Percentiles rank a stretch among this genome's conserved stretches.
These are phyloP conservation scores for Cryptosporidium ryanae DNA, from an alignment of 169 alveolate genomes.

Conservation along the genomic window DNA sequence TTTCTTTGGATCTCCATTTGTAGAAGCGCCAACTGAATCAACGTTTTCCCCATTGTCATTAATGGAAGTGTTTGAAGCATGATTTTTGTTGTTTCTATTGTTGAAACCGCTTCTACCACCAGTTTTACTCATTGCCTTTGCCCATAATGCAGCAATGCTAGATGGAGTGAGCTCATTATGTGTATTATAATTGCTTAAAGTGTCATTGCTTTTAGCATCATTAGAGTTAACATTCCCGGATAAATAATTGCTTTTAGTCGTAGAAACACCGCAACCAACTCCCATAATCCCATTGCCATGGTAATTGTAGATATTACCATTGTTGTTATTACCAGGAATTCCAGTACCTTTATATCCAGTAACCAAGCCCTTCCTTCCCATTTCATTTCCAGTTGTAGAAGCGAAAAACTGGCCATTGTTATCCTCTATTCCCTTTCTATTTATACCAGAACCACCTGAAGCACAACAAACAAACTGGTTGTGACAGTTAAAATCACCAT, in stretches of 20 bases:
- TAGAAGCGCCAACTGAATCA: not conserved
- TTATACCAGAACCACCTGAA: not conserved
- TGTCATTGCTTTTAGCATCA: not conserved
- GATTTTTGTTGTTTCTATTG: conserved; percentile 4
- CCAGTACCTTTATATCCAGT: no score
- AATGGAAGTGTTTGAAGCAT: not conserved
- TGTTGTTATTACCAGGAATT: no score
- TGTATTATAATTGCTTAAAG: not conserved
- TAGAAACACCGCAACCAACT: no score
- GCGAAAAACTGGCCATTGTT: no score
- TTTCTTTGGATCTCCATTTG: not conserved
- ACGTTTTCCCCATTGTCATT: conserved; percentile 1
- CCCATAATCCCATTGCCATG: no score
- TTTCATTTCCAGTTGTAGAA: no score
- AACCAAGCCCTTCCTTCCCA: no score
- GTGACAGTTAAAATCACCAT: not conserved
- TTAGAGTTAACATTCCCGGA: not conserved
- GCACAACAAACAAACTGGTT: not conserved
- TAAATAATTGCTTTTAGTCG: no score
- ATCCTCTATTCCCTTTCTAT: no score
- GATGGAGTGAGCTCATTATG: conserved; percentile 59
- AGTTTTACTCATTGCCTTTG: conserved; percentile 73
- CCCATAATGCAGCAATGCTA: conserved; percentile 72
- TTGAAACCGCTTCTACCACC: conserved; percentile 70
- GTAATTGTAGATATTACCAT: no score